A percentile compares a stretch with the other conserved stretches of the same genome.
These are phyloP conservation scores for Sphenostylis stenocarpa DNA, from an alignment of 306 rosid genomes.

Conservation along the genomic window DNA sequence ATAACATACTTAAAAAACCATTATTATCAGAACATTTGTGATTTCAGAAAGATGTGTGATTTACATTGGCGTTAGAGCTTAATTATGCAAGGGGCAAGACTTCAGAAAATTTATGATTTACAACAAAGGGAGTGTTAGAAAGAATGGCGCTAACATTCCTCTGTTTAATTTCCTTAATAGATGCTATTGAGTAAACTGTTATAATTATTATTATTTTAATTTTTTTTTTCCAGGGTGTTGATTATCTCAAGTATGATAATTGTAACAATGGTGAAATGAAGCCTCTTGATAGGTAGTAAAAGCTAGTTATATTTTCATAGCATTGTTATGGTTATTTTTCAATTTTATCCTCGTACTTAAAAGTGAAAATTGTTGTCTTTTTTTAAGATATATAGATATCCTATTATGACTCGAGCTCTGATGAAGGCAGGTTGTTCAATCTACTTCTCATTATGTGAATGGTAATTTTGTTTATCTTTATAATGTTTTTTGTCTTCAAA, in stretches of 20 bases:
- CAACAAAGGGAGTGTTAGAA: too few relatives aligned
- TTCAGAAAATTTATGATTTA: too few relatives aligned
- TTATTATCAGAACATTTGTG: too few relatives aligned
- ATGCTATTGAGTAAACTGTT: too few relatives aligned
- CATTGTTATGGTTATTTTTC: not conserved
- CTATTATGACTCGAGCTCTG: conserved; percentile 80
- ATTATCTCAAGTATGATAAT: conserved; percentile 94
- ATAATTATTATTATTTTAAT: not conserved
- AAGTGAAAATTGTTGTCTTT: not conserved
- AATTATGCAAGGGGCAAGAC: too few relatives aligned
- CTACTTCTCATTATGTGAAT: conserved; percentile 90
- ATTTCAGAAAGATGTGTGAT: too few relatives aligned
- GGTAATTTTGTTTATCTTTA: conserved; percentile 44
- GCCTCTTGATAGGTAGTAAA: conserved; percentile 70
- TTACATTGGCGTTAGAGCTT: too few relatives aligned
- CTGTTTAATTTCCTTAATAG: too few relatives aligned
- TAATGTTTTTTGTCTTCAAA: not conserved
- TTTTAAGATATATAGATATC: conserved; percentile 52
- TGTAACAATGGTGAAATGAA: conserved; percentile 66
- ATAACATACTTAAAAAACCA: too few relatives aligned
- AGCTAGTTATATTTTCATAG: not conserved
- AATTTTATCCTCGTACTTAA: not conserved
- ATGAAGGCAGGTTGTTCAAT: conserved; percentile 84
- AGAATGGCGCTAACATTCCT: too few relatives aligned
- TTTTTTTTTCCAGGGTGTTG: conserved; percentile 62